Conservation (phyloP, 208 protist genomes). For the Trypanosoma grayi region DNA sequence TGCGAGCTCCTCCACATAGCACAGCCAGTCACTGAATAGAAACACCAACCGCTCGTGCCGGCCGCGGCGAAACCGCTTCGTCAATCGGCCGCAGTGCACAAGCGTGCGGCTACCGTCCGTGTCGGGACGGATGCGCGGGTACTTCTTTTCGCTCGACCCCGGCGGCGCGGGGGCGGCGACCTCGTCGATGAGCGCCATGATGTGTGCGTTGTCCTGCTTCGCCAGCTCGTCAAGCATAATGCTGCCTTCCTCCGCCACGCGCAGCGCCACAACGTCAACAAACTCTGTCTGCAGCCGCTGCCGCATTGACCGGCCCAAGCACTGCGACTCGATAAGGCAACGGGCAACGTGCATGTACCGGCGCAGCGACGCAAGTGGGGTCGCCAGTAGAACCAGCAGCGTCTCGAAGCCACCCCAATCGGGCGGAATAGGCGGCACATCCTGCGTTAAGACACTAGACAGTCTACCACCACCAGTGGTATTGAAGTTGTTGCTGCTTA, state of each 20-base stretch:
- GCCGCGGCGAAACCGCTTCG: conserved; percentile 58
- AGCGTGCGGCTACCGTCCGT: conserved; percentile 38
- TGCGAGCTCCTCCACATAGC: conserved; percentile 77
- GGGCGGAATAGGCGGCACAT: conserved; percentile 40
- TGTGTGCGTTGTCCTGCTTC: conserved; percentile 47
- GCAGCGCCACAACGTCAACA: conserved; percentile 37
- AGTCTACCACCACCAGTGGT: neutral
- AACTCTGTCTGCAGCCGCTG: conserved; percentile 47
- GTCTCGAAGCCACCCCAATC: conserved; percentile 75
- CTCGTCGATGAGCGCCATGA: conserved; percentile 61
- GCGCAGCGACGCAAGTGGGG: conserved; percentile 59
- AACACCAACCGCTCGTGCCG: conserved; percentile 76
- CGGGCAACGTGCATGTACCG: conserved; percentile 69
- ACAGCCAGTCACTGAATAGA: conserved; percentile 80
- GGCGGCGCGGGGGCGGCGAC: neutral
- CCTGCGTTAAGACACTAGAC: neutral
- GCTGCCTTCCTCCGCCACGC: conserved; percentile 48
- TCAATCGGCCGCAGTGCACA: conserved; percentile 68
- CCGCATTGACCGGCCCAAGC: conserved; percentile 29
- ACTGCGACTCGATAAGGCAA: conserved; percentile 60
- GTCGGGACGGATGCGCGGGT: conserved; percentile 8
- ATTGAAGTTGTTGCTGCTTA: neutral
- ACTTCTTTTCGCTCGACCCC: conserved; percentile 17
- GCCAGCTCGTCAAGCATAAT: conserved; percentile 62
- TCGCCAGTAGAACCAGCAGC: conserved; percentile 61